Percentiles rank a stretch among this genome's conserved stretches.
Evolutionary conservation across 768 basidiomycete genomes (phyloP).

Genomic region (Collybia sp.): DNA sequence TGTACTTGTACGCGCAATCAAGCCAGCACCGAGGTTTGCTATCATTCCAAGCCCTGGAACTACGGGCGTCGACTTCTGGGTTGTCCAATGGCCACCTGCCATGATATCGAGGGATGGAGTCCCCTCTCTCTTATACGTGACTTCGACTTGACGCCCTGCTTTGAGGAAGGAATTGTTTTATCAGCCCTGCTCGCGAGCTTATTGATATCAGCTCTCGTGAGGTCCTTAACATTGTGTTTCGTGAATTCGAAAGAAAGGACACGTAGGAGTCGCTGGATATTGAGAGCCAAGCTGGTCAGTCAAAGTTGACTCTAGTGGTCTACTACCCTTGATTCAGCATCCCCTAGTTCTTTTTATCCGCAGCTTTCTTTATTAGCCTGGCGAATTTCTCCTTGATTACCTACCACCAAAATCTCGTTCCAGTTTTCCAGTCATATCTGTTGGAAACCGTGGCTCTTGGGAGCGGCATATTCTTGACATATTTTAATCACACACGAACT

Average conservation of each 20-base stretch:
- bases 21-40: no score
- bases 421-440: constrained; percentile 45
- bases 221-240: constrained; percentile 24
- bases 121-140: constrained; percentile 51
- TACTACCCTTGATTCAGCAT: background rate
- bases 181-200: constrained; percentile 45
- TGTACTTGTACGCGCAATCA: no score
- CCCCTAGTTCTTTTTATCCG: constrained; percentile 39
- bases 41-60: no score
- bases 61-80: no score
- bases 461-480: constrained; percentile 46
- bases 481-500: constrained; percentile 66
- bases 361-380: constrained; percentile 44
- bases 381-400: constrained; percentile 36
- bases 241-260: constrained; percentile 25
- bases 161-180: constrained; percentile 69
- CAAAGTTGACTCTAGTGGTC: background rate
- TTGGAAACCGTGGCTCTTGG: constrained; percentile 56
- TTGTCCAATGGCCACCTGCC: constrained; percentile 38
- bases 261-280: constrained; percentile 43
- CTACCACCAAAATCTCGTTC: constrained; percentile 26
- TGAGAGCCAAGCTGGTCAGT: constrained; percentile 68
- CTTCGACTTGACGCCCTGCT: constrained; percentile 80
- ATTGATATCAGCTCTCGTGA: constrained; percentile 34
- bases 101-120: constrained; percentile 61